Conservation (phyloP, 768 basidiomycete genomes). For the Bullera alba region DNA sequence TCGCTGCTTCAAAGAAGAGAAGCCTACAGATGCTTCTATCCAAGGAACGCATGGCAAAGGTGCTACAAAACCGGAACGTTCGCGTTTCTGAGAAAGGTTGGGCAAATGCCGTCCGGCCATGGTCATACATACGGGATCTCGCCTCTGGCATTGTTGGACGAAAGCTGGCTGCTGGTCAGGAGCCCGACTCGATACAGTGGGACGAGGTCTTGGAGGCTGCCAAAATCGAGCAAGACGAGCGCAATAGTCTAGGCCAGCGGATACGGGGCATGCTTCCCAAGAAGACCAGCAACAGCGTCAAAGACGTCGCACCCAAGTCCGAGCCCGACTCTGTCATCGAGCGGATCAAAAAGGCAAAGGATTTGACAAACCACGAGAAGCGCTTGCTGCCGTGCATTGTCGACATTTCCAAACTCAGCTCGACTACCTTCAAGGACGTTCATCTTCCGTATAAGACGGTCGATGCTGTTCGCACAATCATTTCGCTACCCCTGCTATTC, state of each 20-base stretch:
- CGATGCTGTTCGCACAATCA: conserved; percentile 83
- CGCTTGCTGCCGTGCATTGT: conserved; percentile 77
- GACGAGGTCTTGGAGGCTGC: conserved; percentile 16
- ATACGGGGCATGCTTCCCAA: conserved; percentile 1
- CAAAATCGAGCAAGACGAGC: conserved; percentile 4
- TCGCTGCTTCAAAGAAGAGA: background rate
- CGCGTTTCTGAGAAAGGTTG: conserved; percentile 7
- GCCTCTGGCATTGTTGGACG: conserved; percentile 12
- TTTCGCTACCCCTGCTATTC: conserved; percentile 78
- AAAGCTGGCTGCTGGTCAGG: background rate
- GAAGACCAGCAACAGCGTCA: too few relatives aligned
- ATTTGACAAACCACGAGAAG: conserved; percentile 74
- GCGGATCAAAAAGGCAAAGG: conserved; percentile 63
- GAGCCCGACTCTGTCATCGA: conserved; percentile 75
- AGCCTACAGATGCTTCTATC: conserved; percentile 7
- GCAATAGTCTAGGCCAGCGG: background rate
- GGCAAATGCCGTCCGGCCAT: conserved; percentile 8
- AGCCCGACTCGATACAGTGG: conserved; percentile 11
- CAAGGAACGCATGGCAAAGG: too few relatives aligned
- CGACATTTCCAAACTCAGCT: conserved; percentile 57
- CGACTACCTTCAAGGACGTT: conserved; percentile 76
- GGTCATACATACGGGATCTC: conserved; percentile 11
- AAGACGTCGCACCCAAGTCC: too few relatives aligned
- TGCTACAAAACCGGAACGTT: background rate
- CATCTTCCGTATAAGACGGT: conserved; percentile 82